Percentiles rank a stretch among this genome's conserved stretches.
Evolutionary conservation across 2,329 filamentous ascomycete genomes (phyloP).

Genomic region (Pseudodiploospora longispora): DNA sequence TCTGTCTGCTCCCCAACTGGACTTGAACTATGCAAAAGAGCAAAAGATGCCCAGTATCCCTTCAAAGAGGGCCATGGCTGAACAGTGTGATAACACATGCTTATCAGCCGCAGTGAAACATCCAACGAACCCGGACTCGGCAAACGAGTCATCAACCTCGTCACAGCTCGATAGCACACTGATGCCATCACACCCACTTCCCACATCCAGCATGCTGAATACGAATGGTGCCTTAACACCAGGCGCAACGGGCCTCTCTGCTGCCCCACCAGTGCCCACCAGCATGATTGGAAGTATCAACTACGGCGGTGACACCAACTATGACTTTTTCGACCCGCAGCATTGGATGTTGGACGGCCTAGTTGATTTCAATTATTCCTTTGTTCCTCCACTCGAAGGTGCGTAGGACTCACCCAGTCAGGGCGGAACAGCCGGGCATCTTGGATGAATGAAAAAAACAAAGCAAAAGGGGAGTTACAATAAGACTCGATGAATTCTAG

Average conservation of each 20-base stretch:
- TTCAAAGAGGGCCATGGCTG: not conserved
- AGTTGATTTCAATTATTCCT: conserved; percentile 69
- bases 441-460: no score
- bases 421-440: no score
- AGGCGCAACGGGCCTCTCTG: conserved; percentile 36
- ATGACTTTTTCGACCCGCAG: conserved; percentile 85
- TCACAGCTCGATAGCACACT: conserved; percentile 56
- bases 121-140: conserved; percentile 76
- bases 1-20: not conserved
- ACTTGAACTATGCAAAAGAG: conserved; percentile 2
- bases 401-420: conserved; percentile 23
- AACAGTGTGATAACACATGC: conserved; percentile 18
- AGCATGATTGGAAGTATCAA: conserved; percentile 43
- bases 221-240: conserved; percentile 47
- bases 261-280: conserved; percentile 27
- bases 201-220: conserved; percentile 38
- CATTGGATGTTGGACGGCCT: conserved; percentile 90
- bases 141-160: conserved; percentile 63
- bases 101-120: conserved; percentile 61
- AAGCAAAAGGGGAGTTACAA: no score
- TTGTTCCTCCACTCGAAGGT: conserved; percentile 46
- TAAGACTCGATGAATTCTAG: no score
- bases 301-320: conserved; percentile 60
- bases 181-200: conserved; percentile 31
- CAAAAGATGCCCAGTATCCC: not conserved